Evolutionary conservation across 805 yeast species (phyloP), one percentile per base, ranked within the genome.

Genomic region (Zygoascus biomembranicola): DNA sequence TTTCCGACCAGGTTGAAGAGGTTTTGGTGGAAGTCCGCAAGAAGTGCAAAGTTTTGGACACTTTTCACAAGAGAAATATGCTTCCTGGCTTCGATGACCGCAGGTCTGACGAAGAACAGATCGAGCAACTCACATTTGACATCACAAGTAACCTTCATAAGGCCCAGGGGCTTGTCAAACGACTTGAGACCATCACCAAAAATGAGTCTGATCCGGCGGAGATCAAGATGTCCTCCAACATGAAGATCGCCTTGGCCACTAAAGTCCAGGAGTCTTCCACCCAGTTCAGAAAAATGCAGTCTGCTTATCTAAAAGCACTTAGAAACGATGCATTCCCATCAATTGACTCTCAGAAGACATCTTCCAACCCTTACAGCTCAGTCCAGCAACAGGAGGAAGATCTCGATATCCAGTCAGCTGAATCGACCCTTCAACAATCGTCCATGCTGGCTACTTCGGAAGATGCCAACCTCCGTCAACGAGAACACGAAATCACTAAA

Each of bases 31-130:
- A 74, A 28, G 81, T 88, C 41, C 78, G 77, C 46, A 63, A 63
- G 26, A 75, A 80, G 56, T 77, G 87, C 59, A 78, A 76, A 50
- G 79, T 78, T 60, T 75, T 92, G 61, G 82, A 82, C 50, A 77
- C 77, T 43, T 69, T 89, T 37, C 94, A 94, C 67, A 84, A 85
- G 66, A 86, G 84, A 69, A 84, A 90, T 60, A 75, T 92, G 13
- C 77, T 94, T 37, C 96, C 97, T 1, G 94, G 94, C 19, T 87
- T 89, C 65, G 84, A 80, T 60, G 98, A 94, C 68, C 81, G 89
- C 56, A 77, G 82, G 14, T 74, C 74, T 35, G 85, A 88, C 59
- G 97, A 90, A 59, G 77, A 77, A 50, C 80, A 81, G 64, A 89
- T 94, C 55, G 97, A 94, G 63, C 79, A 79, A 51, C 69, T 90